Evolutionary conservation across 768 basidiomycete genomes (phyloP).

Genomic region (Suillus ampliporus): DNA sequence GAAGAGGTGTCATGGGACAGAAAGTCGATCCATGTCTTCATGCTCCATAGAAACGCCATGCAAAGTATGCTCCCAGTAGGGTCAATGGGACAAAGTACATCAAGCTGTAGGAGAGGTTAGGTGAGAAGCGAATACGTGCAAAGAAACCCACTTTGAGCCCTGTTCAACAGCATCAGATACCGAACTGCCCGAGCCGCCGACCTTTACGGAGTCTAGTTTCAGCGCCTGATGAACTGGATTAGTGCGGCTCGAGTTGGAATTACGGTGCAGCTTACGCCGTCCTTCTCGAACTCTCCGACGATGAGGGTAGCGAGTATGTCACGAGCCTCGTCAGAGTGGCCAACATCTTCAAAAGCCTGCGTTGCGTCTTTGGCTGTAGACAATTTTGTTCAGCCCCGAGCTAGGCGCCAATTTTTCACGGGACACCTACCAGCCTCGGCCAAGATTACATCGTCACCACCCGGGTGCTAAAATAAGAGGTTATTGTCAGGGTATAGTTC

Average conservation of each 20-base stretch:
- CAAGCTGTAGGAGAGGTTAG: conserved; percentile 47
- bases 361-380: conserved; percentile 88
- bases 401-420: conserved; percentile 10
- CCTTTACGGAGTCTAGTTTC: conserved; percentile 59
- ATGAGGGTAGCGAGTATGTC: conserved; percentile 78
- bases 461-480: conserved; percentile 72
- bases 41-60: conserved; percentile 76
- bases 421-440: conserved; percentile 83
- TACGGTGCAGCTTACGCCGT: conserved; percentile 52
- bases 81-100: conserved; percentile 87
- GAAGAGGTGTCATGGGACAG: background rate
- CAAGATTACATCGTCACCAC: conserved; percentile 97
- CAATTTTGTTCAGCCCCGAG: conserved; percentile 4
- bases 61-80: conserved; percentile 85
- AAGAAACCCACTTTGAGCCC: conserved; percentile 64
- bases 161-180: conserved; percentile 58
- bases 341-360: conserved; percentile 98
- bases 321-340: conserved; percentile 98
- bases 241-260: conserved; percentile 12
- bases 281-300: conserved; percentile 83
- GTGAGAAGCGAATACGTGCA: conserved; percentile 12
- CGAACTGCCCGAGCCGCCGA: conserved; percentile 45
- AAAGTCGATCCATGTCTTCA: conserved; percentile 19
- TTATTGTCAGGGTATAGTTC: background rate
- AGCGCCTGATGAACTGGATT: conserved; percentile 44